Base-by-base conservation (phyloP, 2,329 filamentous ascomycete genomes). In the Penicillium oxalicum region DNA sequence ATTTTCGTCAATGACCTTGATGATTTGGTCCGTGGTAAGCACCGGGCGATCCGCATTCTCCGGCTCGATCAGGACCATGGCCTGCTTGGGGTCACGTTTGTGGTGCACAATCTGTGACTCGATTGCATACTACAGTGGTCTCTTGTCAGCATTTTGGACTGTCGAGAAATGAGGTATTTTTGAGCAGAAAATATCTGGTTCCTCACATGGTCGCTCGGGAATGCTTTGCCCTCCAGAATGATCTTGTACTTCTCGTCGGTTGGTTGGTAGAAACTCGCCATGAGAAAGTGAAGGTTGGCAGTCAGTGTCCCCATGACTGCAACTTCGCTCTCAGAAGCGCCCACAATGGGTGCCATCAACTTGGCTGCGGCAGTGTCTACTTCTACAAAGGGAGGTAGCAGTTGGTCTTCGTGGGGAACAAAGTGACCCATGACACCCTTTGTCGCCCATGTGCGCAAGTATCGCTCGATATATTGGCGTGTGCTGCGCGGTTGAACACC, bases 241-340 rank as follows among this genome's bases (percentile, higher is more conserved):
- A 95, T 86, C 72, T 91, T 93, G 71, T 86, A 85, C 35, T 70
- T 77, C 62, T 78, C 73, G 40, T 73, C 69, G 0, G 77, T 85
- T 0, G 88, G 88, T 45, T 73, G 76, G 71, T 91, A 95, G 71
- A 95, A 94, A 69, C 85, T 88, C 6, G 86, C 84, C 83, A 95
- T 83, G 61, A 93, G 74, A 12, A 94, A 69, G 66, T 95, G 88
- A 51, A 95, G 66, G 66, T 94, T 94, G 24, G 78, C 81, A 2
- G 88, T 95, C 61, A 95, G 70, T 0, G 87, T 91, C 65, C 90
- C 88, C 90, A 95, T 95, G 43, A 91, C 80, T 45, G 88, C 88
- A 12, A 95, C 83, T 70, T 95, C 89, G 45, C 76, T 76, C 1
- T 82, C 71, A 2, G 78, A 72, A 0, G 88, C 87, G 13, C 90